Evolutionary conservation across 257 asterid genomes (phyloP).

Genomic region (Ilex asprella): DNA sequence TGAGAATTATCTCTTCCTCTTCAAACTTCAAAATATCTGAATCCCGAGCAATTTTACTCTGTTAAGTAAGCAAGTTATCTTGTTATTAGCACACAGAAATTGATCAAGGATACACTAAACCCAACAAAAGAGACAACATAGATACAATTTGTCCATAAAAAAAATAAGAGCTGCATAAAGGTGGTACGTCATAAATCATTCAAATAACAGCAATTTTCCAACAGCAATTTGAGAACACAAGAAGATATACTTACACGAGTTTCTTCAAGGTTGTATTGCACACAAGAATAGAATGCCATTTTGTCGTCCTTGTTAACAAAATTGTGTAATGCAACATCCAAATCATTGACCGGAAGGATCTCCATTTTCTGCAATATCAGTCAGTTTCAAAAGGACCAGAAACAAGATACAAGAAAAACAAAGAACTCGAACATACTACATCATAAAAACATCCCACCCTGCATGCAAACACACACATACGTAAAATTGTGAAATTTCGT

Average conservation of each 20-base stretch:
- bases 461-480: no score
- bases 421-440: neutral
- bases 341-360: conserved; percentile 90
- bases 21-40: conserved; percentile 53
- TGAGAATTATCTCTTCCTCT: conserved; percentile 74
- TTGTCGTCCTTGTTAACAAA: conserved; percentile 96
- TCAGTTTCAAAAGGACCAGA: conserved; percentile 11
- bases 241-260: conserved; percentile 68
- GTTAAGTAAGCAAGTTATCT: conserved; percentile 23
- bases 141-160: conserved; percentile 2
- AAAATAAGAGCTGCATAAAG: neutral
- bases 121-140: conserved; percentile 5
- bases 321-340: conserved; percentile 90
- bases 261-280: conserved; percentile 85
- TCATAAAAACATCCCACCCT: conserved; percentile 2
- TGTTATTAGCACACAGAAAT: conserved; percentile 9
- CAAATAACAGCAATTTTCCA: neutral
- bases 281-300: conserved; percentile 84
- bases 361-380: conserved; percentile 72
- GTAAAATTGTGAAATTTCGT: no score
- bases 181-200: neutral
- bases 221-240: conserved; percentile 5
- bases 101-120: neutral
- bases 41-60: conserved; percentile 69
- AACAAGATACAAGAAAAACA: conserved; percentile 7